Evolutionary conservation across 2,329 filamentous ascomycete species (phyloP), one percentile per base, ranked within the genome.

Genomic region (Penicillium psychrosexuale): DNA sequence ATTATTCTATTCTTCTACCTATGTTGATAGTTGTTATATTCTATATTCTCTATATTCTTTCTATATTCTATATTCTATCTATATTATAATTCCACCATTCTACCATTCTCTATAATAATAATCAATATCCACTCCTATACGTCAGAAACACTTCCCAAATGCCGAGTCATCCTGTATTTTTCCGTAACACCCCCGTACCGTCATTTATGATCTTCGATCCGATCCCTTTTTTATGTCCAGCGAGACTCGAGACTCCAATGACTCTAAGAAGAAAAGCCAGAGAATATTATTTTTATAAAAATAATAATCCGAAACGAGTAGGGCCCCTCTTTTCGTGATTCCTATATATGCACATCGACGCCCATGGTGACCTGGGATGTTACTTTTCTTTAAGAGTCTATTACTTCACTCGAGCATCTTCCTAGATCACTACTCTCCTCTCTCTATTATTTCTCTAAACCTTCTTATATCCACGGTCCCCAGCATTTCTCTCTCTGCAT

Each of bases 121-220:
- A 19, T 19, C 19, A 19, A 19, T 19, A 19, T 19, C 59, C 59
- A 48, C 27, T 56, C 56, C 60, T 61, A 57, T 63, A 63, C 59
- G 53, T 61, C 59, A 59, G 61, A 31, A 24, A 24, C 22, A 24
- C 22, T 5, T 19, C 19, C 19, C 31, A 55, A 52, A 58, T 58
- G 61, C 60, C 60, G 57, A 61, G 50, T 59, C 50, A 51, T 59
- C 50, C 54, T 33, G 42, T 45, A 45, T 11, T 33, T 45, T 44
- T 28, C 19, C 1, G 0, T 15, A 8, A 12, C 1, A 1, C 27
- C 31, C 28, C 38, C 5, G 31, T 36, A 27, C 12, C 3, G 28
- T 36, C 36, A 13, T 27, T 17, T 36, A 33, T 47, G 44, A 47
- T 47, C 31, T 36, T 47, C 44, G 44, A 47, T 47, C 44, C 44